A percentile compares a stretch with the other conserved stretches of the same genome.
Conservation (phyloP, 176 grass and related monocot genomes). For the Pharus latifolius region DNA sequence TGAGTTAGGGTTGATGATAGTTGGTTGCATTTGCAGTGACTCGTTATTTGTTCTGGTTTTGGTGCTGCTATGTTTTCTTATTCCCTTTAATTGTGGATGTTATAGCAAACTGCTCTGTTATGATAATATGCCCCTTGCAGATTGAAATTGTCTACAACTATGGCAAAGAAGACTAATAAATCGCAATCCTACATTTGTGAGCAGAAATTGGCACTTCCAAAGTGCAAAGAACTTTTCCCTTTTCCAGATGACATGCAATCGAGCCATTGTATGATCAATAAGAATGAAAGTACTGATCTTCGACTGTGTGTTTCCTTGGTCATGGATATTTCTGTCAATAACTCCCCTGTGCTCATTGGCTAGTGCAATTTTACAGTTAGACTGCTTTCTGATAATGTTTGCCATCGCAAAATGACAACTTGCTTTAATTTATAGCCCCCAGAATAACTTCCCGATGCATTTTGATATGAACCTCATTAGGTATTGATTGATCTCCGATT, state of each 20-base stretch:
- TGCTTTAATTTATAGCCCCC: too few species aligned
- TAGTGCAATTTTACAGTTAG: neutral
- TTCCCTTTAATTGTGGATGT: neutral
- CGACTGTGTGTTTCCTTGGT: neutral
- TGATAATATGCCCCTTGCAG: constrained; percentile 21
- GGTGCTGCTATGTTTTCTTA: neutral
- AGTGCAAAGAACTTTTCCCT: neutral
- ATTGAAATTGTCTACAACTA: constrained; percentile 89
- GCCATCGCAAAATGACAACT: neutral
- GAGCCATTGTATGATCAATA: constrained; percentile 21
- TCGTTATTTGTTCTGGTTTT: neutral
- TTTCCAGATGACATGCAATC: constrained; percentile 17
- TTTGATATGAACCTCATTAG: neutral
- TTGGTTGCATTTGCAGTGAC: neutral
- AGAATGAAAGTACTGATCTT: constrained; percentile 20
- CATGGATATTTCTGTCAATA: constrained; percentile 3
- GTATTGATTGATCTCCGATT: too few species aligned
- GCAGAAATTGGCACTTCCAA: constrained; percentile 18
- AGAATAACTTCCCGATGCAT: too few species aligned
- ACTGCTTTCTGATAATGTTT: neutral
- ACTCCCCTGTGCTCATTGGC: neutral
- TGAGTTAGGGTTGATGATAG: neutral
- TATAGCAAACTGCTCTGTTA: neutral
- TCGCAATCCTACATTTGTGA: neutral
- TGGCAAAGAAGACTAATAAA: constrained; percentile 65